Evolutionary conservation across 768 basidiomycete species (phyloP).

Genomic region (Suillus lakei): DNA sequence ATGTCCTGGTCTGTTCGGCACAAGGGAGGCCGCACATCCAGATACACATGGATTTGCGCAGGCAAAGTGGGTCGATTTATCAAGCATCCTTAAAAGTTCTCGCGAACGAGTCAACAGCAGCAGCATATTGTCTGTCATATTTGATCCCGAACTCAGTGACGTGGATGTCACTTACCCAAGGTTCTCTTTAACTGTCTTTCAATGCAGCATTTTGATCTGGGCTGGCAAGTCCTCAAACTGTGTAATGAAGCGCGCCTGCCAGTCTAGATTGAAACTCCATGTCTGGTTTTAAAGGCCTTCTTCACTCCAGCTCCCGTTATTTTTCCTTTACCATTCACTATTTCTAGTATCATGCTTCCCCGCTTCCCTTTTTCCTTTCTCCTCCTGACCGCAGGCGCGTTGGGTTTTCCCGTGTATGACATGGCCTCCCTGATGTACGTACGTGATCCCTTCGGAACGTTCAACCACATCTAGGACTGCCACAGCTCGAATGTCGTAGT

Average conservation of each 20-base stretch:
- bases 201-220: background rate
- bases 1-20: too few relatives aligned
- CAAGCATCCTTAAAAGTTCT: background rate
- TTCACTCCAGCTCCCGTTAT: background rate
- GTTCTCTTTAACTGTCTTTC: background rate
- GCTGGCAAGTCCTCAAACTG: background rate
- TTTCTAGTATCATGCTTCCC: conserved; percentile 14
- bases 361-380: conserved; percentile 12
- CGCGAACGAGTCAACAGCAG: background rate
- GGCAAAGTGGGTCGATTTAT: background rate
- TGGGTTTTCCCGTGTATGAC: conserved; percentile 19
- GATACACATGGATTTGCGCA: background rate
- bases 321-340: background rate
- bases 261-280: background rate
- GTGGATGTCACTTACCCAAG: background rate
- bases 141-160: background rate
- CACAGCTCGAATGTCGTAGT: background rate
- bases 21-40: too few relatives aligned
- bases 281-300: conserved; percentile 24
- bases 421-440: background rate
- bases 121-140: background rate
- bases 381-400: conserved; percentile 8
- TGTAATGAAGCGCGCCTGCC: background rate
- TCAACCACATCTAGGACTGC: background rate
- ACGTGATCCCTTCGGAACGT: background rate